These are phyloP conservation scores for Thelonectria discophora DNA, from an alignment of 2,329 filamentous ascomycete species.

Conservation along the genomic window DNA sequence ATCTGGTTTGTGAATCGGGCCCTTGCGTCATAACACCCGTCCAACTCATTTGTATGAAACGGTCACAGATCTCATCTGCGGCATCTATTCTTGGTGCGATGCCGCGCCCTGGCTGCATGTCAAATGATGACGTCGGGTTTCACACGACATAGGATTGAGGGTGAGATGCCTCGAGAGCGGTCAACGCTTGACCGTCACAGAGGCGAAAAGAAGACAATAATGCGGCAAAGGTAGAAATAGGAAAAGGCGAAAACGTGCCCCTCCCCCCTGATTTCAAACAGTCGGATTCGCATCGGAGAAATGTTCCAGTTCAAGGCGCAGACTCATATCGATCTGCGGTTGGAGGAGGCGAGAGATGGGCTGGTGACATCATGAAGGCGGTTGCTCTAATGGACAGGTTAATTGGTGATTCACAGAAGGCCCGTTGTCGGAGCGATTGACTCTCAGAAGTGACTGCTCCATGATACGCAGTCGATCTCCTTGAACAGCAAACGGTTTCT, in stretches of 20 bases:
- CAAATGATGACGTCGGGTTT: neutral
- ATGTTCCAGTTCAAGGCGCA: neutral
- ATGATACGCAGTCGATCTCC: neutral
- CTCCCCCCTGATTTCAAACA: neutral
- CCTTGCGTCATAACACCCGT: neutral
- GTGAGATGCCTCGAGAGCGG: neutral
- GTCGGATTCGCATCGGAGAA: neutral
- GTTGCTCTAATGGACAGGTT: too few relatives aligned
- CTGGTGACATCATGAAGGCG: neutral
- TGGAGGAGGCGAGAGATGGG: neutral
- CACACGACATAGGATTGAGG: neutral
- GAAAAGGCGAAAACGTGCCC: neutral
- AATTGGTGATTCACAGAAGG: neutral
- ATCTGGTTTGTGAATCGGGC: neutral
- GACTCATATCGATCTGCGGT: neutral
- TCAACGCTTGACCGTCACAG: neutral
- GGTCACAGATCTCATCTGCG: neutral
- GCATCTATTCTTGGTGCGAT: neutral
- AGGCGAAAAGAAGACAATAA: neutral
- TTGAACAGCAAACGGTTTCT: neutral
- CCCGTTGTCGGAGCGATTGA: neutral
- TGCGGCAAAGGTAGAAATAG: too few relatives aligned
- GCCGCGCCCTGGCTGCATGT: too few relatives aligned
- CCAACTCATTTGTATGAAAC: neutral
- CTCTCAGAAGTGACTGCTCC: neutral